These are phyloP conservation scores for Fusarium nurragi DNA, from an alignment of 2,329 filamentous ascomycete genomes.

Conservation along the genomic window DNA sequence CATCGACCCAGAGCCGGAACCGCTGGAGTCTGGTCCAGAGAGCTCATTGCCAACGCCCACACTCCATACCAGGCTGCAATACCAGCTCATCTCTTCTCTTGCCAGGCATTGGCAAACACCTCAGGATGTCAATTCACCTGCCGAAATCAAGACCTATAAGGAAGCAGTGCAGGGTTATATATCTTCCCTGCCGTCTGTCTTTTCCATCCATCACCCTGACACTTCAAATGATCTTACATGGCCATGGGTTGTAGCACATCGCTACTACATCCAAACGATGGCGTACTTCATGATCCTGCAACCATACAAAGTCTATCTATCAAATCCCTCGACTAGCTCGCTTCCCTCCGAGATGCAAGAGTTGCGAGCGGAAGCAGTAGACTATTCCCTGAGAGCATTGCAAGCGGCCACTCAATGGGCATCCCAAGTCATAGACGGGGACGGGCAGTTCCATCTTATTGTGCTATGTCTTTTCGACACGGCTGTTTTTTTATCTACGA, in stretches of 20 bases:
- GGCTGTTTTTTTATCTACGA: constrained; percentile 3
- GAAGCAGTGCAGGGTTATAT: background rate
- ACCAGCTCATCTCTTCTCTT: constrained; percentile 13
- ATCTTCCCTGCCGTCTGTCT: background rate
- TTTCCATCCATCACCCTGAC: background rate
- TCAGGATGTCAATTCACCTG: background rate
- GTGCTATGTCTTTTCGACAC: constrained; percentile 6
- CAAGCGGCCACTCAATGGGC: constrained; percentile 3
- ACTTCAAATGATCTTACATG: background rate
- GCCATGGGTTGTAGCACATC: constrained; percentile 15
- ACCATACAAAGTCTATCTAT: constrained; percentile 7
- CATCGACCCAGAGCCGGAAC: constrained; percentile 1
- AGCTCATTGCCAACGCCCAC: background rate
- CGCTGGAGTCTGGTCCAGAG: fast-evolving
- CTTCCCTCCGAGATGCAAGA: background rate
- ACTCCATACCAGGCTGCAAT: constrained; percentile 10
- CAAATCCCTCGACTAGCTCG: background rate
- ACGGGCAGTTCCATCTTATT: constrained; percentile 11
- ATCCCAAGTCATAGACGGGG: background rate
- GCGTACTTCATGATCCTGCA: constrained; percentile 10
- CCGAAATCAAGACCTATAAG: background rate
- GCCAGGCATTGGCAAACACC: constrained; percentile 15
- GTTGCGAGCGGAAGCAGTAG: background rate
- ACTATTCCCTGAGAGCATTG: background rate
- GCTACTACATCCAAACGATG: constrained; percentile 19